Percentiles rank a stretch among this genome's conserved stretches.
phyloP scores from a whole-genome alignment of 768 basidiomycete species.

The Hygrophoropsis aurantiaca region DNA sequence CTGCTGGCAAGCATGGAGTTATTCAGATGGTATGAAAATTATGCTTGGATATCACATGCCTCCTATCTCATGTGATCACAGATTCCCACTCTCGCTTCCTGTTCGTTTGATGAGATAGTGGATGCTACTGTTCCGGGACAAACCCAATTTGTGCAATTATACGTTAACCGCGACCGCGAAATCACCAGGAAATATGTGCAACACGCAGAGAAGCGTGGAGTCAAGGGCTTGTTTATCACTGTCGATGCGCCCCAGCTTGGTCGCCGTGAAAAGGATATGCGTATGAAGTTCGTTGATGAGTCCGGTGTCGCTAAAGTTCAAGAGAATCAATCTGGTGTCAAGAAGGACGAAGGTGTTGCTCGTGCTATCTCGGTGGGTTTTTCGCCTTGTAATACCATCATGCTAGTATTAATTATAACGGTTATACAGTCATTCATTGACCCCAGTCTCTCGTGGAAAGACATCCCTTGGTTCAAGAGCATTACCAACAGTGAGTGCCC shows the following conservation, averaged over 20 bases:
- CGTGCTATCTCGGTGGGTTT: slow-evolving; percentile 75
- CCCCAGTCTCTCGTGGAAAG: slow-evolving; percentile 80
- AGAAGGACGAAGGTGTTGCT: slow-evolving; percentile 85
- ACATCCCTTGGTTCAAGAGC: slow-evolving; percentile 64
- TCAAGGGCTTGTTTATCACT: slow-evolving; percentile 91
- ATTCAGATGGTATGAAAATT: slow-evolving; percentile 53
- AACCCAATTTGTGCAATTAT: slow-evolving; percentile 82
- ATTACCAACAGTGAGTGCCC: slow-evolving; percentile 51
- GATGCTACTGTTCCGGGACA: slow-evolving; percentile 77
- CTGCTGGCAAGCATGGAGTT: slow-evolving; percentile 71
- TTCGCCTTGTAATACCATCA: not conserved
- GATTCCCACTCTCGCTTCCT: slow-evolving; percentile 91
- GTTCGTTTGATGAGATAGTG: slow-evolving; percentile 91
- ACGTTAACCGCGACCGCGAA: slow-evolving; percentile 80
- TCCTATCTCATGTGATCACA: slow-evolving; percentile 24
- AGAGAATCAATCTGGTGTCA: slow-evolving; percentile 36
- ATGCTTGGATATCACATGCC: not conserved
- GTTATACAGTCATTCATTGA: slow-evolving; percentile 82
- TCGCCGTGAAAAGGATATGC: slow-evolving; percentile 91
- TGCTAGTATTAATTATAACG: not conserved
- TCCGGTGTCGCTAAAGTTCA: slow-evolving; percentile 23
- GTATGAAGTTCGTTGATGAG: slow-evolving; percentile 87
- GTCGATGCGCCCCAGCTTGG: slow-evolving; percentile 94
- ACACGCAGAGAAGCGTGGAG: slow-evolving; percentile 81
- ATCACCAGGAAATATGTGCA: slow-evolving; percentile 82